These are phyloP conservation scores for Alnus rubra DNA, from an alignment of 306 rosid genomes.

Conservation along the genomic window DNA sequence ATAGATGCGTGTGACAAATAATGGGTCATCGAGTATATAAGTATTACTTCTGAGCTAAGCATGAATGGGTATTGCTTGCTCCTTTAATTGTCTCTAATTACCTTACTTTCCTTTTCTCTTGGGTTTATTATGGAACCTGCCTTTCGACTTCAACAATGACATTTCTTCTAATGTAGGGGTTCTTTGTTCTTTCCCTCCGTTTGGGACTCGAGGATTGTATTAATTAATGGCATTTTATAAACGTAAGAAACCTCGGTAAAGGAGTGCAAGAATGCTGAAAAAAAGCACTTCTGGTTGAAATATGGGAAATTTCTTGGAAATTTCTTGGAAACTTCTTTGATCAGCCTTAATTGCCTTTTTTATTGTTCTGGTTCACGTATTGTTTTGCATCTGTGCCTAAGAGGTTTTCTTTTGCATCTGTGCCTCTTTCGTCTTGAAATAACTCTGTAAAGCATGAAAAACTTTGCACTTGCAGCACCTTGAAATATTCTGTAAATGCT, in stretches of 20 bases:
- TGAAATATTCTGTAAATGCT: too few relatives aligned
- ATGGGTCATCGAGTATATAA: background rate
- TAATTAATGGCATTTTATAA: background rate
- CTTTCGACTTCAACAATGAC: constrained; percentile 19
- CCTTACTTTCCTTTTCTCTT: constrained; percentile 28
- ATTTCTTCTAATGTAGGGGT: constrained; percentile 33
- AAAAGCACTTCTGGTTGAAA: background rate
- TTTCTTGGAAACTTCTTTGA: constrained; percentile 1
- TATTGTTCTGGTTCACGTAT: too few relatives aligned
- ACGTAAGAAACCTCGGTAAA: background rate
- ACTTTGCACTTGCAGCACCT: too few relatives aligned
- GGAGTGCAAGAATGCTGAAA: background rate
- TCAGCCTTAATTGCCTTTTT: too few relatives aligned
- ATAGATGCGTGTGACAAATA: background rate
- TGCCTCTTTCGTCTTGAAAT: background rate
- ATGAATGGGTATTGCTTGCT: constrained; percentile 49
- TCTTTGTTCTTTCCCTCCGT: constrained; percentile 34
- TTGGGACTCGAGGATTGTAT: background rate
- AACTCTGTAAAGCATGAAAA: too few relatives aligned
- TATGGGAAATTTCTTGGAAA: background rate
- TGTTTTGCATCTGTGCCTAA: background rate
- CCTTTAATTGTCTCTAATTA: constrained; percentile 25
- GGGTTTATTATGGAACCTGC: constrained; percentile 31
- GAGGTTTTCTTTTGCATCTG: background rate
- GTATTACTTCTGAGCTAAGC: constrained; percentile 25